Percentiles rank a stretch among this genome's conserved stretches.
Conservation (phyloP, 202 grass and related monocot species). For the Setaria italica region DNA sequence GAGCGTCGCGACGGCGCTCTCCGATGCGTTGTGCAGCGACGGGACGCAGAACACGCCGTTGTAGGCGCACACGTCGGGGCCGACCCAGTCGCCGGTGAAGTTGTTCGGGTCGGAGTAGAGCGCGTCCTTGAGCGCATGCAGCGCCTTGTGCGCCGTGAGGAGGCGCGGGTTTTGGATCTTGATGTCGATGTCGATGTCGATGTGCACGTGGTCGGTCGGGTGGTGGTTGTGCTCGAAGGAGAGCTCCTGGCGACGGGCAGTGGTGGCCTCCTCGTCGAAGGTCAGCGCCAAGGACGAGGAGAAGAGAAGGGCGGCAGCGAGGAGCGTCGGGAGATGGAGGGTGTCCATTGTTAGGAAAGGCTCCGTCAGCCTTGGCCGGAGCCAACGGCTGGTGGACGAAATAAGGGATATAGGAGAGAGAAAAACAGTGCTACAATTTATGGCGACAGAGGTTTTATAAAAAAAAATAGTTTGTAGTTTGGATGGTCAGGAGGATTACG, state of each 20-base stretch:
- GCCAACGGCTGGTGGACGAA: conserved; percentile 9
- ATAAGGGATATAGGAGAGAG: not conserved
- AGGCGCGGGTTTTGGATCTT: conserved; percentile 60
- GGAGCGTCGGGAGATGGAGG: not conserved
- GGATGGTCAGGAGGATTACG: conserved; percentile 28
- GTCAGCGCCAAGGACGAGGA: conserved; percentile 21
- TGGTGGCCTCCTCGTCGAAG: conserved; percentile 21
- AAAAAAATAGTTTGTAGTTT: not conserved
- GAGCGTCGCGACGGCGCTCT: conserved; percentile 54
- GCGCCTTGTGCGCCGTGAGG: conserved; percentile 53
- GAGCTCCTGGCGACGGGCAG: conserved; percentile 40
- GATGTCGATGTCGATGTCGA: conserved; percentile 55
- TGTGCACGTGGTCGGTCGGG: conserved; percentile 38
- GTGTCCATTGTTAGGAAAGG: conserved; percentile 39
- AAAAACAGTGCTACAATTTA: not conserved
- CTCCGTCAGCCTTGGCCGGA: conserved; percentile 28
- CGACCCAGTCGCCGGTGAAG: conserved; percentile 76
- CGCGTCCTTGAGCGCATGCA: conserved; percentile 52
- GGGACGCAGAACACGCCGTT: conserved; percentile 63
- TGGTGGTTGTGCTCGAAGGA: not conserved
- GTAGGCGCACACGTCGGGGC: conserved; percentile 68
- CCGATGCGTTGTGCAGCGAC: conserved; percentile 30
- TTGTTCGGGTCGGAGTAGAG: conserved; percentile 74
- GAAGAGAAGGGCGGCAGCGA: conserved; percentile 19
- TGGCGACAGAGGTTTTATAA: not conserved